Conservation (phyloP, 306 rosid species). For the Acacia melanoxylon region DNA sequence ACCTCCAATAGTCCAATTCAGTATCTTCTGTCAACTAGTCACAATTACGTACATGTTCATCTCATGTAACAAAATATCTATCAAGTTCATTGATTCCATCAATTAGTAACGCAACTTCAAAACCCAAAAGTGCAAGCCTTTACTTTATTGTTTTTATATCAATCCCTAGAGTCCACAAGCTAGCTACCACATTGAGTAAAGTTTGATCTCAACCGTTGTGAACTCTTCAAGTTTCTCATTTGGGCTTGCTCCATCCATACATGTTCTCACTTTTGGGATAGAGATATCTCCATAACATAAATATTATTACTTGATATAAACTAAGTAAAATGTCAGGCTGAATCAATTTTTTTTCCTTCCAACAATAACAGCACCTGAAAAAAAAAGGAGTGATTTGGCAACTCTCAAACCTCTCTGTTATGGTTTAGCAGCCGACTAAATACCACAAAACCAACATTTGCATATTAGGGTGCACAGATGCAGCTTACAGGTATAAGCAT, state of each 20-base stretch:
- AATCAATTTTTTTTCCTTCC: constrained; percentile 17
- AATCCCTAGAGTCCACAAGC: constrained; percentile 9
- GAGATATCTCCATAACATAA: background rate
- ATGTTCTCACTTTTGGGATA: constrained; percentile 9
- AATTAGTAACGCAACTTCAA: constrained; percentile 13
- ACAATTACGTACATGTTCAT: background rate
- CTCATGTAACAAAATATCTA: constrained; percentile 23
- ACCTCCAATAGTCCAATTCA: constrained; percentile 9
- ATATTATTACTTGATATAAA: background rate
- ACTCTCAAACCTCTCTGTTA: constrained; percentile 4
- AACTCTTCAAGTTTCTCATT: constrained; percentile 6
- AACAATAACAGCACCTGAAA: constrained; percentile 11
- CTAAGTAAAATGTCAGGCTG: constrained; percentile 13
- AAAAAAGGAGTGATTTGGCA: background rate
- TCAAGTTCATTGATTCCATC: constrained; percentile 5
- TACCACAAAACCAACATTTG: constrained; percentile 24
- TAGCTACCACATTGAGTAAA: constrained; percentile 23
- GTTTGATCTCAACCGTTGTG: constrained; percentile 1
- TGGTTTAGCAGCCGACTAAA: constrained; percentile 15
- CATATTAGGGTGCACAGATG: constrained; percentile 12
- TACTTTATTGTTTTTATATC: constrained; percentile 11
- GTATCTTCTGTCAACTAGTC: constrained; percentile 10
- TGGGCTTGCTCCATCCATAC: constrained; percentile 8
- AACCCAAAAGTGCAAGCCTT: constrained; percentile 11
- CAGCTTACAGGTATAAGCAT: constrained; percentile 15